Base-by-base conservation (phyloP, 129 eudicot genomes). In the Lactuca saligna region DNA sequence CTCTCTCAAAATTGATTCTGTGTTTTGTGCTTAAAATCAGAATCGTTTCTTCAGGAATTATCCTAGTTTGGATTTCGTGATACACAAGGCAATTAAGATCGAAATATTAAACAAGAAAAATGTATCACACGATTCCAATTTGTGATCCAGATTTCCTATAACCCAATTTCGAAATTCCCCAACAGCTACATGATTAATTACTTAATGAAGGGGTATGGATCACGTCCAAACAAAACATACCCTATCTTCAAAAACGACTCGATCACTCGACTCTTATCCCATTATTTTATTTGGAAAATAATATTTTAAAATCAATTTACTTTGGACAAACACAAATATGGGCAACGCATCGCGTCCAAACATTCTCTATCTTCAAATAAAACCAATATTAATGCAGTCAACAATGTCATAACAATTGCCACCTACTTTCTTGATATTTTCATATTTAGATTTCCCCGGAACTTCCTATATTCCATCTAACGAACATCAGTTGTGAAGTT, bases 321-420 rank as follows among this genome's bases (percentile, higher is more conserved):
- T 64, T 50, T 48, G 38, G 25, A 35, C 55, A 14, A 25, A 46
- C 51, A 46, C 15, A 46, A n/a, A 11, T 46, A 46, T 46, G 15
- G 51, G 46, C 33, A 33, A 71, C 8, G 31, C 8, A 5, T 71
- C 57, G 7, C 15, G 68, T 50, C 48, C n/a, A 46, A 61, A 35
- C 53, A 34, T 25, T 16, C 35, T 37, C 46, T 42, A 63, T 25
- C 78, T 54, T 62, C 56, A 63, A 63, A 62, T 34, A 61, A 53
- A 65, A 54, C 65, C 50, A 63, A 13, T 57, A 73, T 56, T 64
- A 25, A 25, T 25, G 37, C 55, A 59, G 78, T 69, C 75, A 76
- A 76, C 75, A 54, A 76, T 69, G 75, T 37, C 71, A 69, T 34
- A 69, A 76, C 15, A 61, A 53, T 58, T 17, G 61, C 70, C 71